These are phyloP conservation scores for Rosa chinensis DNA, from an alignment of 306 rosid species.

Conservation along the genomic window DNA sequence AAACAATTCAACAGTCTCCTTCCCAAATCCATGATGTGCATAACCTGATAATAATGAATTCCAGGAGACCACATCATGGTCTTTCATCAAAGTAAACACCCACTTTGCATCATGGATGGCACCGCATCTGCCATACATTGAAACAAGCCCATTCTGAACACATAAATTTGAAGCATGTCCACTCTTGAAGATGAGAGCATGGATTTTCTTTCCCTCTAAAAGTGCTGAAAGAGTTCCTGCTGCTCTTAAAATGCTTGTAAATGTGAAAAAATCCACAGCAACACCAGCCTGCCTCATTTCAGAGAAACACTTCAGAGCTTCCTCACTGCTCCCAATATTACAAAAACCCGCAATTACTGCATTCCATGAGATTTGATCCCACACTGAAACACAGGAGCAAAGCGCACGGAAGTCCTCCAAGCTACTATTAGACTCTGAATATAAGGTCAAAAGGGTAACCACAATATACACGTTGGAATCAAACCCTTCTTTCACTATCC, in stretches of 20 bases:
- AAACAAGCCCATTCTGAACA: conserved; percentile 51
- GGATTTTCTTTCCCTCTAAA: conserved; percentile 42
- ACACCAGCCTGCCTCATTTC: conserved; percentile 32
- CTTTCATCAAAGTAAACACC: conserved; percentile 33
- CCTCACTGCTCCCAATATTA: conserved; percentile 38
- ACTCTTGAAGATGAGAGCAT: conserved; percentile 43
- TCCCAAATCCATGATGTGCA: conserved; percentile 43
- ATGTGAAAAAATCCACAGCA: conserved; percentile 34
- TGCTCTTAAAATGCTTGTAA: conserved; percentile 37
- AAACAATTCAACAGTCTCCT: conserved; percentile 41
- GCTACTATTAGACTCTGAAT: conserved; percentile 40
- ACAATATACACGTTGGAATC: conserved; percentile 32
- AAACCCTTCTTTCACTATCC: conserved; percentile 38
- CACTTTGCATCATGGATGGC: conserved; percentile 34
- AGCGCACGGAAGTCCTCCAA: conserved; percentile 42
- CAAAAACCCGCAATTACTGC: conserved; percentile 53
- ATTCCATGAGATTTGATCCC: conserved; percentile 45
- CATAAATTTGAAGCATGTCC: conserved; percentile 32
- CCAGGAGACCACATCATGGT: conserved; percentile 44
- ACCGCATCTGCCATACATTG: conserved; percentile 54
- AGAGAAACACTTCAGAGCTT: conserved; percentile 34
- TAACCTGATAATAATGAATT: conserved; percentile 41
- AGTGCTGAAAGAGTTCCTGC: conserved; percentile 33
- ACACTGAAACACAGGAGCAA: conserved; percentile 26
- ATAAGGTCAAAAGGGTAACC: conserved; percentile 33